These are phyloP conservation scores for Nemania sp. DNA, from an alignment of 2,329 filamentous ascomycete species.

Conservation along the genomic window DNA sequence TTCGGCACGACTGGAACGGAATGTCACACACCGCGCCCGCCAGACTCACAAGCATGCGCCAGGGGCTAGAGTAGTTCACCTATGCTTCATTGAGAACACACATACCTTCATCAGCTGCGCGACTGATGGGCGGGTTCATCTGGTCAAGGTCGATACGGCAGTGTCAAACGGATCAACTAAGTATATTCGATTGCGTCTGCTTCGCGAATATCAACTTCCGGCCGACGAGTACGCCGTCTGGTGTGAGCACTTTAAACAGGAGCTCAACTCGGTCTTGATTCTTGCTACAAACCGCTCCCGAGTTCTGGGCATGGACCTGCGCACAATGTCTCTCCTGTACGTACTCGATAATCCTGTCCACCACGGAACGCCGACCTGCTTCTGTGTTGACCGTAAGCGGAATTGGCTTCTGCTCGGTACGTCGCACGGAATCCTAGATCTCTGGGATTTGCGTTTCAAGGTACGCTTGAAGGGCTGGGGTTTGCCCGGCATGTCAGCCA, in stretches of 20 bases:
- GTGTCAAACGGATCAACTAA: constrained; percentile 59
- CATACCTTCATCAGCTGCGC: constrained; percentile 92
- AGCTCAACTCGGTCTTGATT: constrained; percentile 79
- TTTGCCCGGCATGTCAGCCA: constrained; percentile 76
- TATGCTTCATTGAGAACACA: constrained; percentile 92
- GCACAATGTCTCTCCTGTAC: constrained; percentile 83
- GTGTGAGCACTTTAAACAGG: constrained; percentile 88
- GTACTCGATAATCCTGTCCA: constrained; percentile 84
- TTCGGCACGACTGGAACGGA: constrained; percentile 83
- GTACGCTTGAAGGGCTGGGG: constrained; percentile 88
- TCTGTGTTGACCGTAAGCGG: constrained; percentile 81
- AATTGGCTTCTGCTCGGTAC: constrained; percentile 94
- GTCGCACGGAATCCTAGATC: constrained; percentile 85
- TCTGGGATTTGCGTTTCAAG: constrained; percentile 97
- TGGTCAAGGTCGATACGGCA: constrained; percentile 74
- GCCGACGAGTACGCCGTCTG: constrained; percentile 79
- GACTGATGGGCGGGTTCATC: constrained; percentile 86
- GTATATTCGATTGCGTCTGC: constrained; percentile 76
- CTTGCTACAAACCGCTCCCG: constrained; percentile 86
- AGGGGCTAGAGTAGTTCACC: constrained; percentile 73
- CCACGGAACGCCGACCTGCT: constrained; percentile 89
- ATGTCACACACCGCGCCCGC: constrained; percentile 83
- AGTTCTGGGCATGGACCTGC: constrained; percentile 81
- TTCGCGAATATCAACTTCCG: constrained; percentile 81
- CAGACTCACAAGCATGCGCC: constrained; percentile 79